These are phyloP conservation scores for Carex parvula DNA, from an alignment of 176 grass and related monocot species.

Conservation along the genomic window DNA sequence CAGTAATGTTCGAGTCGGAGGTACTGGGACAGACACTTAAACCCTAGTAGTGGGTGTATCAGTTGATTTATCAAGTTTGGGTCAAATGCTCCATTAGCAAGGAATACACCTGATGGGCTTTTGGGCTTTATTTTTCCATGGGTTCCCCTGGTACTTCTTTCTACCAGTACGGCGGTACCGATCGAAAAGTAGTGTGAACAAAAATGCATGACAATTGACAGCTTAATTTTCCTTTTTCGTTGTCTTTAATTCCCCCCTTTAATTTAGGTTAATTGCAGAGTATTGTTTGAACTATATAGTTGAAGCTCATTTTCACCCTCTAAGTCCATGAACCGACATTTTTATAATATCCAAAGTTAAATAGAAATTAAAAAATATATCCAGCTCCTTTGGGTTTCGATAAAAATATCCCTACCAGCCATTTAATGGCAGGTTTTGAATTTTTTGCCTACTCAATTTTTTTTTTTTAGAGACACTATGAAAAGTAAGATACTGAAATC, in stretches of 20 bases:
- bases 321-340: too few relatives aligned
- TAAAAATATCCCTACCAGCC: too few relatives aligned
- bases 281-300: background rate
- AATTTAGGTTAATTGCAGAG: background rate
- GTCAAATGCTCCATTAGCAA: background rate
- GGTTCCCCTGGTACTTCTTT: background rate
- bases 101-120: background rate
- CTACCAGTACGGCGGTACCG: background rate
- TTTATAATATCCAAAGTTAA: too few relatives aligned
- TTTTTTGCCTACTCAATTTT: too few relatives aligned
- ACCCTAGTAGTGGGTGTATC: conserved; percentile 19
- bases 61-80: background rate
- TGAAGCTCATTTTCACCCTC: background rate
- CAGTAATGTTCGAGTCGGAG: background rate
- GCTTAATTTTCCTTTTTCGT: background rate
- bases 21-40: background rate
- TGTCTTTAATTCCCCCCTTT: background rate
- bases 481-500: too few relatives aligned
- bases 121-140: background rate
- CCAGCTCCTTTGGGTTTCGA: too few relatives aligned
- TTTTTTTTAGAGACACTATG: too few relatives aligned
- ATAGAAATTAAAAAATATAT: too few relatives aligned
- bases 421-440: too few relatives aligned
- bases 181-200: background rate
- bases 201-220: background rate